Conservation (phyloP, 129 eudicot genomes). For the Chrysanthemum seticuspe region DNA sequence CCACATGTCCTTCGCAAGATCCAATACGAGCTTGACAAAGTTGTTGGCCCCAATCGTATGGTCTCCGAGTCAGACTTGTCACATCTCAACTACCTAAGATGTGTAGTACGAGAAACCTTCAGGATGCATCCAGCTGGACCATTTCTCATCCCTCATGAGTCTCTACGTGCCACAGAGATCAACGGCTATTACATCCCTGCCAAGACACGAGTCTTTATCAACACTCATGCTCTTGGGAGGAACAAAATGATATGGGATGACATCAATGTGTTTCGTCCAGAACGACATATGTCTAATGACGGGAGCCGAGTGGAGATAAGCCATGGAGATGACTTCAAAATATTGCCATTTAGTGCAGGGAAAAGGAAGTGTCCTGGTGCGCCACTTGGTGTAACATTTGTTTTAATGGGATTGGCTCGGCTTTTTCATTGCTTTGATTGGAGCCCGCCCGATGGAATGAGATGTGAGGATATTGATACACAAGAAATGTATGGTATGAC, state of each 20-base stretch:
- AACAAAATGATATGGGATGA: conserved; percentile 76
- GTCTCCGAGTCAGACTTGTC: conserved; percentile 67
- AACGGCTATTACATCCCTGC: conserved; percentile 82
- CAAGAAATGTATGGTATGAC: conserved; percentile 90
- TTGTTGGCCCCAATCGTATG: conserved; percentile 74
- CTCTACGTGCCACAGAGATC: conserved; percentile 67
- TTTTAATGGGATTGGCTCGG: conserved; percentile 81
- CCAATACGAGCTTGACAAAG: conserved; percentile 77
- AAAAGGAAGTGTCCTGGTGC: conserved; percentile 97
- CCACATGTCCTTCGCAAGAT: conserved; percentile 70
- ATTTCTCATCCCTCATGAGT: conserved; percentile 92
- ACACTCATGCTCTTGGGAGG: conserved; percentile 83
- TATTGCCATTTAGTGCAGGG: conserved; percentile 90
- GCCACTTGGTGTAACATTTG: conserved; percentile 86
- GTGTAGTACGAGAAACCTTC: conserved; percentile 87
- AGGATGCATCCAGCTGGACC: conserved; percentile 99
- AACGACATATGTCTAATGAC: conserved; percentile 57
- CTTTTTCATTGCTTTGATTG: conserved; percentile 86
- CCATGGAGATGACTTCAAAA: conserved; percentile 89
- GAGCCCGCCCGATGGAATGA: conserved; percentile 67
- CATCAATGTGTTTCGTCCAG: conserved; percentile 76
- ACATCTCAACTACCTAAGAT: conserved; percentile 70
- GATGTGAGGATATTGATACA: conserved; percentile 68
- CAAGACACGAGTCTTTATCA: conserved; percentile 93
- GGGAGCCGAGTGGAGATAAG: conserved; percentile 91